These are phyloP conservation scores for Colletotrichum phormii DNA, from an alignment of 2,329 filamentous ascomycete species.

Conservation along the genomic window DNA sequence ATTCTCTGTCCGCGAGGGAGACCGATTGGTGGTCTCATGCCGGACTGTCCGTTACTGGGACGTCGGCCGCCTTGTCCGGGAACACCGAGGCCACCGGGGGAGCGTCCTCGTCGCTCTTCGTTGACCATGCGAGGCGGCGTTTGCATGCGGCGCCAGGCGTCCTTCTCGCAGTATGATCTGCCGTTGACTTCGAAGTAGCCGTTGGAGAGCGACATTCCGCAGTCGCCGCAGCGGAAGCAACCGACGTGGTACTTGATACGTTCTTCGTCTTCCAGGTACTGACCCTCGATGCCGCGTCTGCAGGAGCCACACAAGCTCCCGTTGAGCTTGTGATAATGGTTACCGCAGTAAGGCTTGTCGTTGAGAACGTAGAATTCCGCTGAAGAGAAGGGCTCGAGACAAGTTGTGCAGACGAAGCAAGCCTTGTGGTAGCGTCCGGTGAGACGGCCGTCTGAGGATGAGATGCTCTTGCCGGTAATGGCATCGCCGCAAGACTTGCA, in stretches of 20 bases:
- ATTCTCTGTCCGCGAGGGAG: constrained; percentile 36
- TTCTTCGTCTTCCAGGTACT: constrained; percentile 87
- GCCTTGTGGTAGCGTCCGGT: constrained; percentile 95
- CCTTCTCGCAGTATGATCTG: constrained; percentile 85
- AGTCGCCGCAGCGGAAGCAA: constrained; percentile 88
- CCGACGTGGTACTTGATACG: constrained; percentile 85
- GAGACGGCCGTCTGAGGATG: constrained; percentile 90
- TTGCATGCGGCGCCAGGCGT: constrained; percentile 74
- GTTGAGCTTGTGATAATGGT: constrained; percentile 93
- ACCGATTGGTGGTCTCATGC: constrained; percentile 35
- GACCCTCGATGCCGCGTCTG: constrained; percentile 88
- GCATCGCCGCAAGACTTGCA: constrained; percentile 85
- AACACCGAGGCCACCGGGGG: constrained; percentile 28
- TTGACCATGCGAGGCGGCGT: constrained; percentile 42
- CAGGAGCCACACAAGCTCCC: constrained; percentile 86
- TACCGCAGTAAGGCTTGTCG: constrained; percentile 89
- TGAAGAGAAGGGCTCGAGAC: constrained; percentile 82
- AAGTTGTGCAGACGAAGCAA: constrained; percentile 93
- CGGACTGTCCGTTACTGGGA: constrained; percentile 33
- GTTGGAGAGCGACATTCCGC: constrained; percentile 77
- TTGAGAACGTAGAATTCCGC: constrained; percentile 92
- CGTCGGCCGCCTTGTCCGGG: constrained; percentile 24
- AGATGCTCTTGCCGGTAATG: constrained; percentile 92
- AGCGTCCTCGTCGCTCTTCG: constrained; percentile 44
- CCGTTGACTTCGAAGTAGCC: constrained; percentile 94